Evolutionary conservation across 345 rosid genomes (phyloP), one percentile per base, ranked within the genome.

Genomic region (Isatis tinctoria): DNA sequence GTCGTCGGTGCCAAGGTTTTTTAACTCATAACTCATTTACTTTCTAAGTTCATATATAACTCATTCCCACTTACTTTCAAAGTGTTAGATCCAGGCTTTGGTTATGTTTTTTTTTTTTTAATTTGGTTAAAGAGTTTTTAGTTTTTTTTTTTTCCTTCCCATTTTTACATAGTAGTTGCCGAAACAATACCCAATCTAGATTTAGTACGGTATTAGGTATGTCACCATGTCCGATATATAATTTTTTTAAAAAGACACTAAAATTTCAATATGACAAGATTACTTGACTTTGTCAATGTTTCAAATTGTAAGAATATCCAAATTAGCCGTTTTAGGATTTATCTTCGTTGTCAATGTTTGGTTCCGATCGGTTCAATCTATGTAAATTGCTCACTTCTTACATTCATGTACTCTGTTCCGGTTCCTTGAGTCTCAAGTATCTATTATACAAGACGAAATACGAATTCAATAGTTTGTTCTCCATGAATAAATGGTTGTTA

Each of bases 1-100:
- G 86, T 86, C 18, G 83, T 80, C 12, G 83, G 82, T 74, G 41
- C 76, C 5, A 90, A 90, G 89, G 97, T 89, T 14, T 24, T n/a
- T 49, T 1, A 26, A 35, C 43, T 57, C 48, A 33, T 35, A 39
- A 41, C 14, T 60, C 60, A 63, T 18, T 40, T 63, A 13, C 36
- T 72, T 13, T 43, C 6, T 13, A 40, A 39, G 33, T 28, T 22
- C 24, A 22, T n/a, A n/a, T n/a, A n/a, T 35, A 39, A 41, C 14
- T 60, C 60, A 7, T 48, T 36, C 61, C 40, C 18, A 63, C 27
- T 40, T 63, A 13, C 36, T 72, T 13, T 43, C 6, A 18, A 40
- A 39, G 33, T 28, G 22, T 52, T 56, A 39, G 12, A 17, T 17
- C 27, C 2, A 2, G 27, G 28, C 6, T 52, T 24, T 67, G 33